phyloP scores from a whole-genome alignment of 163 green algal species.

The Volvox carteri region DNA sequence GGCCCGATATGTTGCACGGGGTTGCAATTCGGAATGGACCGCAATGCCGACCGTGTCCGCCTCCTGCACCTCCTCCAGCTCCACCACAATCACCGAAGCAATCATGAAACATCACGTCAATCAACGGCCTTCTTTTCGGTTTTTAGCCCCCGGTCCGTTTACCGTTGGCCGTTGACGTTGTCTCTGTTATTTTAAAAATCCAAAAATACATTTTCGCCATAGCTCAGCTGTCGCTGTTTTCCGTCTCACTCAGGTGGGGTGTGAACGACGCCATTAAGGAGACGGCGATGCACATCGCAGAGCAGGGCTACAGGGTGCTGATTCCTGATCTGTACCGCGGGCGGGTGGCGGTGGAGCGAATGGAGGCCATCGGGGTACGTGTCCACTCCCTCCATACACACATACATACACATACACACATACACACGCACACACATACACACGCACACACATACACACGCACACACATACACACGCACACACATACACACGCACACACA shows the following conservation, averaged over 20 bases:
- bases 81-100: too few relatives aligned
- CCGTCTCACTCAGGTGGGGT: constrained; percentile 21
- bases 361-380: constrained; percentile 44
- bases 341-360: constrained; percentile 33
- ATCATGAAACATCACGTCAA: too few relatives aligned
- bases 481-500: neutral
- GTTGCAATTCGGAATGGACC: too few relatives aligned
- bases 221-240: neutral
- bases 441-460: neutral
- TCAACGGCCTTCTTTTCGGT: too few relatives aligned
- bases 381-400: neutral
- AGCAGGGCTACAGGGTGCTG: constrained; percentile 55
- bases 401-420: neutral
- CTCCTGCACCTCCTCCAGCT: too few relatives aligned
- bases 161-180: too few relatives aligned
- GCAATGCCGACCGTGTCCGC: too few relatives aligned
- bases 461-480: neutral
- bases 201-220: too few relatives aligned
- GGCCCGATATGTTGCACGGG: too few relatives aligned
- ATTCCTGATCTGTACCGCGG: constrained; percentile 56
- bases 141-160: too few relatives aligned
- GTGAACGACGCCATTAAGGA: constrained; percentile 54
- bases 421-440: neutral
- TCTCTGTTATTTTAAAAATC: too few relatives aligned
- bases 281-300: constrained; percentile 48